These are phyloP conservation scores for Citrus glauca DNA, from an alignment of 345 rosid genomes.

Conservation along the genomic window DNA sequence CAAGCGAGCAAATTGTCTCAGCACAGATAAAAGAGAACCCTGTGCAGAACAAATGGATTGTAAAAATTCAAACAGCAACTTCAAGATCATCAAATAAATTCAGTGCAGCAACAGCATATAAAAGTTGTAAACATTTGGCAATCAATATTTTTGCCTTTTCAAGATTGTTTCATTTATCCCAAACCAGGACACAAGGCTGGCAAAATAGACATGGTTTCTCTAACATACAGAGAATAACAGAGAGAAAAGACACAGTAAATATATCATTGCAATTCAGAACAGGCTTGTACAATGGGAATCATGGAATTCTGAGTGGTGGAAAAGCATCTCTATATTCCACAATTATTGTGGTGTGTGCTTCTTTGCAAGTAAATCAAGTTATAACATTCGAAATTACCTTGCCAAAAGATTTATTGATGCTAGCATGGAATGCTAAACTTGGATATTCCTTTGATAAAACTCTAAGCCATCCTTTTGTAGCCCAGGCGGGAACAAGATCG, in stretches of 20 bases:
- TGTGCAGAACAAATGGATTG: conserved; percentile 17
- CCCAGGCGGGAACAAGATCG: conserved; percentile 97
- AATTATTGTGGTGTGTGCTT: not conserved
- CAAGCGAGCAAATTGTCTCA: conserved; percentile 88
- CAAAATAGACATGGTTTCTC: not conserved
- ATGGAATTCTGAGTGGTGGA: not conserved
- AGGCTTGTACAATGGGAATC: not conserved
- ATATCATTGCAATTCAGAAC: not conserved
- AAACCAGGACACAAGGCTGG: not conserved
- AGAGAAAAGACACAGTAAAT: not conserved
- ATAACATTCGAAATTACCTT: conserved; percentile 45
- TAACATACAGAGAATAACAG: not conserved
- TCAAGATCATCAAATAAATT: not conserved
- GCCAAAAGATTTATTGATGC: conserved; percentile 86
- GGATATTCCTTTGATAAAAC: conserved; percentile 87
- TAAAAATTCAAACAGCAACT: not conserved
- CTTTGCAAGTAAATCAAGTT: not conserved
- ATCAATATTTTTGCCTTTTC: not conserved
- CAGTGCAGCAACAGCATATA: not conserved
- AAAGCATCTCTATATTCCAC: not conserved
- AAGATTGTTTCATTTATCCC: not conserved
- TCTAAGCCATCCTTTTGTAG: conserved; percentile 92
- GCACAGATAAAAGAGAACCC: conserved; percentile 91
- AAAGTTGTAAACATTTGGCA: not conserved
- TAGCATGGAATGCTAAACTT: conserved; percentile 95